Conservation (phyloP, 371 early-diverging fungal species). For the Blyttiomyces sp. region DNA sequence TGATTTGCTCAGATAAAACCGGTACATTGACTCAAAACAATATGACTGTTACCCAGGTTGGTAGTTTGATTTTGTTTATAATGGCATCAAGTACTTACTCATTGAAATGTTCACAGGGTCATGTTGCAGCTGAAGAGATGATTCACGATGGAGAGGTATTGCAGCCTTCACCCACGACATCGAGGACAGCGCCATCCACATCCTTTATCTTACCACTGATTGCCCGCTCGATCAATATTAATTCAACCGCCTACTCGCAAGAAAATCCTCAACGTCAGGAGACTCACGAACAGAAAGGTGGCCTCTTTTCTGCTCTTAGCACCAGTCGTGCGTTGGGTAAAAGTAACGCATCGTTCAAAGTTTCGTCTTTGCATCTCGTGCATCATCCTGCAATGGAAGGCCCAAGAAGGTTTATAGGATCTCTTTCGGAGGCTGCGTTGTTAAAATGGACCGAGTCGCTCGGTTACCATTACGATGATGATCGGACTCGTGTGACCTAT, state of each 20-base stretch:
- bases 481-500: too few species aligned
- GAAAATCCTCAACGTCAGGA: not conserved
- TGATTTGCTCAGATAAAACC: slow-evolving; percentile 94
- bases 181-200: not conserved
- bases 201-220: slow-evolving; percentile 20
- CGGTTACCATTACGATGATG: slow-evolving; percentile 42
- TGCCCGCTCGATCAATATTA: slow-evolving; percentile 50
- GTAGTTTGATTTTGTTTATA: not conserved
- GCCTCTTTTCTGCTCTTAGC: too few species aligned
- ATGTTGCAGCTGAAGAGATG: not conserved
- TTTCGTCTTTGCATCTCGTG: too few species aligned
- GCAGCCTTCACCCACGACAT: not conserved
- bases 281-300: not conserved
- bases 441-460: slow-evolving; percentile 59
- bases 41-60: slow-evolving; percentile 67
- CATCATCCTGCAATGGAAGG: not conserved
- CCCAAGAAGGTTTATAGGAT: slow-evolving; percentile 65
- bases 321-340: too few species aligned
- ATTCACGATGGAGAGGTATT: not conserved
- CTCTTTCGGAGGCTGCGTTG: slow-evolving; percentile 84
- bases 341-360: too few species aligned
- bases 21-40: slow-evolving; percentile 90
- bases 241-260: slow-evolving; percentile 70
- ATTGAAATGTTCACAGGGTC: not conserved
- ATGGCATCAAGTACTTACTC: not conserved